phyloP scores from a whole-genome alignment of 2,329 filamentous ascomycete genomes.

The Fusarium pilosicola region DNA sequence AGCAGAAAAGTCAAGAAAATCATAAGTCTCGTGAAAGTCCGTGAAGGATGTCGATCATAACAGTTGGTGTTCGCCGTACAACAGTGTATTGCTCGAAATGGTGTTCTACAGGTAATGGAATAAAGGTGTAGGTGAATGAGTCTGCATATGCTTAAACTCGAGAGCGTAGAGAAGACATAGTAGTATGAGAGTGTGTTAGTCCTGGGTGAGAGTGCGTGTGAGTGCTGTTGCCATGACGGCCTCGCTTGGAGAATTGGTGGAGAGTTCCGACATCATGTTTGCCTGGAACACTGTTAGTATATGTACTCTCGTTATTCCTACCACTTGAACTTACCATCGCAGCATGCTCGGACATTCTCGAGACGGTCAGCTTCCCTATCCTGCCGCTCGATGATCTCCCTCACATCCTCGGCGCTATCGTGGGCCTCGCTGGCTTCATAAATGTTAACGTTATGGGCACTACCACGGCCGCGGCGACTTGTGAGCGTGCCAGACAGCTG shows the following conservation, averaged over 20 bases:
- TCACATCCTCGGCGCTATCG: conserved; percentile 85
- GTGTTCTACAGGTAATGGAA: conserved; percentile 5
- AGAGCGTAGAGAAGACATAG: conserved; percentile 51
- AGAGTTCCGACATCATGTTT: conserved; percentile 78
- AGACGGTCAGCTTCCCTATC: conserved; percentile 81
- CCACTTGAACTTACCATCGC: conserved; percentile 77
- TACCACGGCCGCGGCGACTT: conserved; percentile 63
- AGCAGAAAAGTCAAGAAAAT: conserved; percentile 40
- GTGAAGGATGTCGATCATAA: conserved; percentile 45
- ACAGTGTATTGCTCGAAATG: conserved; percentile 10
- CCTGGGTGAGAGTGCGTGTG: conserved; percentile 51
- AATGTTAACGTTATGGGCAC: conserved; percentile 58
- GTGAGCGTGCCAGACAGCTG: conserved; percentile 61
- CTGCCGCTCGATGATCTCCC: conserved; percentile 81
- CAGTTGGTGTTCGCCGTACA: conserved; percentile 27
- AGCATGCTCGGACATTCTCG: conserved; percentile 97
- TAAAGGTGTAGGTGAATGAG: conserved; percentile 7
- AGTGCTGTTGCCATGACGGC: conserved; percentile 52
- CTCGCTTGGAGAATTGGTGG: conserved; percentile 58
- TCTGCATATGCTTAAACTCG: conserved; percentile 44
- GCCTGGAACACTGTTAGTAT: conserved; percentile 55
- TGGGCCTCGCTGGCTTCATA: conserved; percentile 72
- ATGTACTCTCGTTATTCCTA: neutral
- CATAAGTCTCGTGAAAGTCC: conserved; percentile 47
- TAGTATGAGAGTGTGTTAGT: conserved; percentile 49